Evolutionary conservation across 352 stramenopile species (phyloP).

Genomic region (Phytophthora vignae): DNA sequence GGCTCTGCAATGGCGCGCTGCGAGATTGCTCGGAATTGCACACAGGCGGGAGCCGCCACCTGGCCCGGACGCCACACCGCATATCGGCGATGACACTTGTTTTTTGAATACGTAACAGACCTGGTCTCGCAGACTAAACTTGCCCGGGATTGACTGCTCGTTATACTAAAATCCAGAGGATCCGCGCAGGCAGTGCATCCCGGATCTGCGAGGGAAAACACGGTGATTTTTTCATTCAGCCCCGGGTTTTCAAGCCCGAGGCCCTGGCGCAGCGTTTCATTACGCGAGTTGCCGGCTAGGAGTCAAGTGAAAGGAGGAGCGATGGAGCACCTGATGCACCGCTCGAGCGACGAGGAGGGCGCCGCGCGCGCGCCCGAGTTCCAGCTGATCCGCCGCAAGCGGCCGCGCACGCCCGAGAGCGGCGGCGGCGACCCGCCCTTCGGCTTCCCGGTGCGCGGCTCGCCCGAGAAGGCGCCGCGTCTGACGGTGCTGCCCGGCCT

Average conservation of each 20-base stretch:
- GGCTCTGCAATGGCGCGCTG: conserved; percentile 21
- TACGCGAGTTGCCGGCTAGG: conserved; percentile 32
- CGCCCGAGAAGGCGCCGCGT: conserved; percentile 32
- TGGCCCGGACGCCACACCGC: conserved; percentile 16
- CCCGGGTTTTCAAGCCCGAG: conserved; percentile 8
- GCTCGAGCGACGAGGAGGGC: conserved; percentile 20
- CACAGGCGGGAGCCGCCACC: conserved; percentile 17
- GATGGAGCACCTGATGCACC: conserved; percentile 32
- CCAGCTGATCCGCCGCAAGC: conserved; percentile 56
- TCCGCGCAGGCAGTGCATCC: conserved; percentile 23
- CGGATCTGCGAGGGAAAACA: conserved; percentile 48
- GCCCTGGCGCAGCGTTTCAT: conserved; percentile 32
- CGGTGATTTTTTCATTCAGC: conserved; percentile 23
- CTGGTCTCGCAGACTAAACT: conserved; percentile 46
- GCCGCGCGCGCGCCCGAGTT: conserved; percentile 23
- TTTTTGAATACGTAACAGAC: conserved; percentile 12
- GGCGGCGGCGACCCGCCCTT: conserved; percentile 4
- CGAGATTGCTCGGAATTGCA: conserved; percentile 32
- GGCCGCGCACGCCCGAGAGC: conserved; percentile 41
- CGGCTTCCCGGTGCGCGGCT: conserved; percentile 12
- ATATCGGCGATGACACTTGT: conserved; percentile 10
- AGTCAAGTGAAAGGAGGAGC: conserved; percentile 5
- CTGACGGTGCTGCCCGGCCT: conserved; percentile 49
- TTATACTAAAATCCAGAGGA: conserved; percentile 34
- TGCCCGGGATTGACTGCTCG: conserved; percentile 30